These are phyloP conservation scores for Triticum dicoccoides DNA, from an alignment of 176 grass and related monocot genomes.

Conservation along the genomic window DNA sequence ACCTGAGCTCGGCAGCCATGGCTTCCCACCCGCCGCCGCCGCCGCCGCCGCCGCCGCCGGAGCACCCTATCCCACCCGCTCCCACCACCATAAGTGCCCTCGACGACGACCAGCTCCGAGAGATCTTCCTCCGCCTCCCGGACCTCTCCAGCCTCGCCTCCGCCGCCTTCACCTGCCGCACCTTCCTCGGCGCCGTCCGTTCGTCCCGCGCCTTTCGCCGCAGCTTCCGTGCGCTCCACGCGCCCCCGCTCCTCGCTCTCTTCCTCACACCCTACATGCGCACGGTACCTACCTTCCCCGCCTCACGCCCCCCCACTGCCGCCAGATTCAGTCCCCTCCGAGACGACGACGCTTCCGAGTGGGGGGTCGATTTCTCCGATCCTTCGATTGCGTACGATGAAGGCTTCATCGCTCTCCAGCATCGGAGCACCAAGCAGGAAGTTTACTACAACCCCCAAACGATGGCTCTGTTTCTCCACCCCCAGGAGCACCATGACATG, in stretches of 20 bases:
- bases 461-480: neutral
- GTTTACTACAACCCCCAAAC: neutral
- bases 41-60: neutral
- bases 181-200: neutral
- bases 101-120: neutral
- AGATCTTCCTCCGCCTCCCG: slow-evolving; percentile 6
- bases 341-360: no score
- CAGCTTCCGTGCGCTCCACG: neutral
- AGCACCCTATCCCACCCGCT: neutral
- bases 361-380: neutral
- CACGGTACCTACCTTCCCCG: neutral
- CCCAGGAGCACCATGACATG: neutral
- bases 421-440: neutral
- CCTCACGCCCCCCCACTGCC: neutral
- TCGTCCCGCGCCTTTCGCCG: neutral
- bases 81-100: neutral
- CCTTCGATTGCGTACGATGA: neutral
- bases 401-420: neutral
- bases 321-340: neutral
- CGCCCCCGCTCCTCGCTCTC: neutral
- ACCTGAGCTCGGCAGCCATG: neutral
- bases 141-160: neutral
- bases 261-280: neutral
- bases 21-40: neutral
- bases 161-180: slow-evolving; percentile 2